A percentile compares a stretch with the other conserved stretches of the same genome.
Conservation (phyloP, 1,284 basidiomycete genomes). For the Cutaneotrichosporon sp. region DNA sequence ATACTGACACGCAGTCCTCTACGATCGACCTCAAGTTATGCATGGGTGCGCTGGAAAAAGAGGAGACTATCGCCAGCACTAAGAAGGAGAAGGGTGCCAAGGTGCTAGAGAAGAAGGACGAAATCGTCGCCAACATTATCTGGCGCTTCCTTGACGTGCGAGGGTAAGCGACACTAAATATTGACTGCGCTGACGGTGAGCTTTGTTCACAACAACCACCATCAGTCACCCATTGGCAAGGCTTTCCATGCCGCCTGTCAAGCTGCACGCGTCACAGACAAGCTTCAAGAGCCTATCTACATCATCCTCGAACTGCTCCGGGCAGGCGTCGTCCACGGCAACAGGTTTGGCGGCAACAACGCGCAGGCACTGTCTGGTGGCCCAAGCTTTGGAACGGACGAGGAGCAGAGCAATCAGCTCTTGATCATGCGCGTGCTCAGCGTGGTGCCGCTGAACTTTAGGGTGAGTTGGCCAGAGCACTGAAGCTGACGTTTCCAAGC, state of each 20-base stretch:
- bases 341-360: conserved; percentile 68
- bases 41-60: conserved; percentile 77
- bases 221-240: conserved; percentile 80
- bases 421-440: conserved; percentile 93
- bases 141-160: conserved; percentile 96
- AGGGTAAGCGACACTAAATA: conserved; percentile 56
- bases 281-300: conserved; percentile 95
- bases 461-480: conserved; percentile 54
- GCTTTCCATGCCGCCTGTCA: conserved; percentile 80
- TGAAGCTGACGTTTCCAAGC: conserved; percentile 47
- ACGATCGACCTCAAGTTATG: conserved; percentile 98
- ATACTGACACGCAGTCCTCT: conserved; percentile 59
- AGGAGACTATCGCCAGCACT: conserved; percentile 72
- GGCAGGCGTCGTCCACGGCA: conserved; percentile 90
- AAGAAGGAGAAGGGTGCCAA: conserved; percentile 67
- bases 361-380: conserved; percentile 78
- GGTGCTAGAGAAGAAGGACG: conserved; percentile 96
- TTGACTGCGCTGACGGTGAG: conserved; percentile 9
- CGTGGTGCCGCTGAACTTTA: conserved; percentile 87
- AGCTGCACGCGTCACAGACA: conserved; percentile 81
- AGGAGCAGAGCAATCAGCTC: conserved; percentile 85
- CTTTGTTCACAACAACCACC: conserved; percentile 82
- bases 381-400: conserved; percentile 84
- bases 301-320: conserved; percentile 86
- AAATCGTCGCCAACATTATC: conserved; percentile 94